A percentile compares a stretch with the other conserved stretches of the same genome.
These are phyloP conservation scores for Zygotorulaspora sp. DNA, from an alignment of 805 yeast genomes.

Conservation along the genomic window DNA sequence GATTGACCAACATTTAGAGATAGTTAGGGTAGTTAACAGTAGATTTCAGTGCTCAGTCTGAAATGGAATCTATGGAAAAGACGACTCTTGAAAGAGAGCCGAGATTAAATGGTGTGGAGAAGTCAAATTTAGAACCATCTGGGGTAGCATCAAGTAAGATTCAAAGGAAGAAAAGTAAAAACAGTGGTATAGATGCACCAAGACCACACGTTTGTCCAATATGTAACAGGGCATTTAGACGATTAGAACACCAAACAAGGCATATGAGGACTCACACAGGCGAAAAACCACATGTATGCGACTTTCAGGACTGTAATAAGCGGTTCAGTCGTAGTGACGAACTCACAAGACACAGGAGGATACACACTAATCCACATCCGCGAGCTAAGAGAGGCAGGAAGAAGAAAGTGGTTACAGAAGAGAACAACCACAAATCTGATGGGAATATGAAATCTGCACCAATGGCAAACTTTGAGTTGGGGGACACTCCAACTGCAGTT, in stretches of 20 bases:
- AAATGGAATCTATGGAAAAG: neutral
- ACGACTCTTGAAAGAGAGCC: no score
- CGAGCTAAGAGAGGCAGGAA: slow-evolving; percentile 51
- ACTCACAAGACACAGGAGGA: slow-evolving; percentile 65
- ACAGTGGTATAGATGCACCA: slow-evolving; percentile 28
- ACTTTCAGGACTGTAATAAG: slow-evolving; percentile 65
- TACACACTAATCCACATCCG: slow-evolving; percentile 67
- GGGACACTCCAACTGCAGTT: slow-evolving; percentile 2
- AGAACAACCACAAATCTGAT: slow-evolving; percentile 1
- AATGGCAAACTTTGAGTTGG: slow-evolving; percentile 8
- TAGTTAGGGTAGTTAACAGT: neutral
- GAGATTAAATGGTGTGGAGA: slow-evolving; percentile 9
- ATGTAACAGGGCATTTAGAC: slow-evolving; percentile 69
- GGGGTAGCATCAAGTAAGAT: slow-evolving; percentile 7
- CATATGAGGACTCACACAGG: slow-evolving; percentile 80
- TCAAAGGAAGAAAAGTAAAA: slow-evolving; percentile 7
- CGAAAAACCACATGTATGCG: slow-evolving; percentile 75
- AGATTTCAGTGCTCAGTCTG: neutral
- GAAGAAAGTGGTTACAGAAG: slow-evolving; percentile 29
- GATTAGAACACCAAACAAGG: slow-evolving; percentile 74
- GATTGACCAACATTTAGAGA: no score
- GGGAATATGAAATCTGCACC: slow-evolving; percentile 3
- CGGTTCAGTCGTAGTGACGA: slow-evolving; percentile 69
- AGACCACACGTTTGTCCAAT: slow-evolving; percentile 70
- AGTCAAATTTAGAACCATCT: slow-evolving; percentile 5